phyloP scores from a whole-genome alignment of 441 rosid species.

The Brassica hybrid region DNA sequence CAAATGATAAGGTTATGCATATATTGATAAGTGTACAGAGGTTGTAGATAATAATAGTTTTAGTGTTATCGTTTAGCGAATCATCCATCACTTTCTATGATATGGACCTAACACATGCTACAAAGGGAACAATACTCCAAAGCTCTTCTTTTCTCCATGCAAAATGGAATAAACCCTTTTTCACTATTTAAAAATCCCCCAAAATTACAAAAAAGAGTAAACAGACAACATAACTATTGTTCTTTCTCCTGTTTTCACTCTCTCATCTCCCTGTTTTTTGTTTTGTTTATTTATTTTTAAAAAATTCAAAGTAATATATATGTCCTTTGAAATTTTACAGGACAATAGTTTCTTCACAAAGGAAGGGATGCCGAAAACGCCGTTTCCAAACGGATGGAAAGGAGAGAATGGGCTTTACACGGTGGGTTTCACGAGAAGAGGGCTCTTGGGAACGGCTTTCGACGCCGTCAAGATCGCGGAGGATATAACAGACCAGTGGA shows the following conservation, averaged over 20 bases:
- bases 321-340: slow-evolving; percentile 42
- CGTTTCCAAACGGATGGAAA: slow-evolving; percentile 92
- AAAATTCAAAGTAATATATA: not conserved
- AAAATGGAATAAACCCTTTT: slow-evolving; percentile 50
- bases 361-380: slow-evolving; percentile 86
- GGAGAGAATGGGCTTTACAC: slow-evolving; percentile 80
- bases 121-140: slow-evolving; percentile 54
- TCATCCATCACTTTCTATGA: slow-evolving; percentile 60
- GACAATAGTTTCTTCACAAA: slow-evolving; percentile 68
- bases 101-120: slow-evolving; percentile 49
- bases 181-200: slow-evolving; percentile 30
- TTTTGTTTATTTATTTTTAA: not conserved
- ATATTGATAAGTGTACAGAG: not conserved
- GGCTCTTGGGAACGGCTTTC: slow-evolving; percentile 76
- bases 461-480: slow-evolving; percentile 81
- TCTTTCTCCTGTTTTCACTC: not conserved
- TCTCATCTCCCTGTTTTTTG: not conserved
- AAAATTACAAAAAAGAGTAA: not conserved
- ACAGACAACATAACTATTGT: slow-evolving; percentile 10
- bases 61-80: slow-evolving; percentile 46
- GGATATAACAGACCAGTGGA: slow-evolving; percentile 67
- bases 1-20: slow-evolving; percentile 26
- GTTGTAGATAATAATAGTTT: slow-evolving; percentile 8
- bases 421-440: slow-evolving; percentile 90
- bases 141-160: slow-evolving; percentile 71